Conservation (phyloP, 2,329 filamentous ascomycete genomes). For the Fonsecaea monophora region DNA sequence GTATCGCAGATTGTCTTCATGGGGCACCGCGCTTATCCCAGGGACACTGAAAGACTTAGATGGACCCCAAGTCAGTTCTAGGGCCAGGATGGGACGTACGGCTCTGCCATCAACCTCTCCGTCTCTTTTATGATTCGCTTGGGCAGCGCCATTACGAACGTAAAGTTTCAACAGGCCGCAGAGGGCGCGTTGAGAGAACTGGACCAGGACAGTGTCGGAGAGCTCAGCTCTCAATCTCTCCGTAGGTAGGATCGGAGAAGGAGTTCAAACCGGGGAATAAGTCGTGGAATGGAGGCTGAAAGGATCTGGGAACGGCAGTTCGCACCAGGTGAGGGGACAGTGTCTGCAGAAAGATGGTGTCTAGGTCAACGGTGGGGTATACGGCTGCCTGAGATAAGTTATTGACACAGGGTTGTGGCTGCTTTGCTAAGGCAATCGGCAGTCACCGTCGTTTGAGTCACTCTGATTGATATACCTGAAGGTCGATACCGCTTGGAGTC, state of each 20-base stretch:
- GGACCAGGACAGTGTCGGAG: slow-evolving; percentile 6
- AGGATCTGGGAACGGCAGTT: not conserved
- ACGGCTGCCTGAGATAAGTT: not conserved
- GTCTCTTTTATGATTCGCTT: slow-evolving; percentile 99
- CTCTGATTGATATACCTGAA: not conserved
- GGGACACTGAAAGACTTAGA: slow-evolving; percentile 67
- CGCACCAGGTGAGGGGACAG: not conserved
- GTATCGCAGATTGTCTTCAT: slow-evolving; percentile 96
- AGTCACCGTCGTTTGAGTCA: slow-evolving; percentile 4
- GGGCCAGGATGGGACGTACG: slow-evolving; percentile 63
- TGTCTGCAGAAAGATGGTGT: not conserved
- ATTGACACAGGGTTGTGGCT: not conserved
- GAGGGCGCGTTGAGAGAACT: slow-evolving; percentile 11
- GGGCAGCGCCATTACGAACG: slow-evolving; percentile 69
- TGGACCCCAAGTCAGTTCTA: not conserved
- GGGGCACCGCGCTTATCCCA: slow-evolving; percentile 92
- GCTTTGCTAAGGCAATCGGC: not conserved
- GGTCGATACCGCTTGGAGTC: not conserved
- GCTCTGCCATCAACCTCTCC: slow-evolving; percentile 93
- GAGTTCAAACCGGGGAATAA: not conserved
- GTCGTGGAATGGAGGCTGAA: not conserved
- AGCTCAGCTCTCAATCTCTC: not conserved
- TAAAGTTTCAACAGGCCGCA: slow-evolving; percentile 7
- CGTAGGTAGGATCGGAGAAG: not conserved
- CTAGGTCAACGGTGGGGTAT: not conserved